phyloP scores from a whole-genome alignment of 495 filamentous ascomycete genomes.

The Penicillium flavigenum region DNA sequence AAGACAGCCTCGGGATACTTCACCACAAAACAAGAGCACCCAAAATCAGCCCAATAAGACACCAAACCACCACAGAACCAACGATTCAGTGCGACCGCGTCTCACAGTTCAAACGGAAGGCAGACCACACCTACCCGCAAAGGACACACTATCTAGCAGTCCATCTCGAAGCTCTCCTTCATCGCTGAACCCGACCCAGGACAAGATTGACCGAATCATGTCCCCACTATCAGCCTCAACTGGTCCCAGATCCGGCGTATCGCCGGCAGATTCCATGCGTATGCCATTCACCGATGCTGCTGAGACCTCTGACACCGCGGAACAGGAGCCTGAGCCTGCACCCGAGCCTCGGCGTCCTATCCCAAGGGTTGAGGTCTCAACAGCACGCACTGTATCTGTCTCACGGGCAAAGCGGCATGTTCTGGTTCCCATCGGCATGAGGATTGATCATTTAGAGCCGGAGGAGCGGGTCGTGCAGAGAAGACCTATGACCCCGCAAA shows the following conservation, averaged over 20 bases:
- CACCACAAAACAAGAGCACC: neutral
- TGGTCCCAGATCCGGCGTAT: slow-evolving; percentile 8
- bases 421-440: slow-evolving; percentile 37
- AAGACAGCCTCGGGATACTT: neutral
- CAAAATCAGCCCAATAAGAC: neutral
- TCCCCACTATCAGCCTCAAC: slow-evolving; percentile 23
- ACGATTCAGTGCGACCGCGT: neutral
- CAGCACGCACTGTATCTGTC: slow-evolving; percentile 44
- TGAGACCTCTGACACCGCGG: slow-evolving; percentile 2
- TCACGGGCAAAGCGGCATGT: slow-evolving; percentile 38
- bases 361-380: slow-evolving; percentile 40
- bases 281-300: slow-evolving; percentile 17
- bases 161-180: slow-evolving; percentile 16
- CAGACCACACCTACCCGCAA: slow-evolving; percentile 13
- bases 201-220: slow-evolving; percentile 15
- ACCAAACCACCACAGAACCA: neutral
- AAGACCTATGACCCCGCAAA: slow-evolving; percentile 26
- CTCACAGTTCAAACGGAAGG: slow-evolving; percentile 5
- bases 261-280: slow-evolving; percentile 13
- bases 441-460: slow-evolving; percentile 25
- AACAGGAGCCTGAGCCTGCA: slow-evolving; percentile 11
- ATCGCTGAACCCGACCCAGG: slow-evolving; percentile 13
- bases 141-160: slow-evolving; percentile 14
- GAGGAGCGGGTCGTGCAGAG: slow-evolving; percentile 31
- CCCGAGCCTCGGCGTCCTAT: slow-evolving; percentile 7